Percentiles rank a stretch among this genome's conserved stretches.
These are phyloP conservation scores for Claviceps sp. DNA, from an alignment of 2,329 filamentous ascomycete species.

Conservation along the genomic window DNA sequence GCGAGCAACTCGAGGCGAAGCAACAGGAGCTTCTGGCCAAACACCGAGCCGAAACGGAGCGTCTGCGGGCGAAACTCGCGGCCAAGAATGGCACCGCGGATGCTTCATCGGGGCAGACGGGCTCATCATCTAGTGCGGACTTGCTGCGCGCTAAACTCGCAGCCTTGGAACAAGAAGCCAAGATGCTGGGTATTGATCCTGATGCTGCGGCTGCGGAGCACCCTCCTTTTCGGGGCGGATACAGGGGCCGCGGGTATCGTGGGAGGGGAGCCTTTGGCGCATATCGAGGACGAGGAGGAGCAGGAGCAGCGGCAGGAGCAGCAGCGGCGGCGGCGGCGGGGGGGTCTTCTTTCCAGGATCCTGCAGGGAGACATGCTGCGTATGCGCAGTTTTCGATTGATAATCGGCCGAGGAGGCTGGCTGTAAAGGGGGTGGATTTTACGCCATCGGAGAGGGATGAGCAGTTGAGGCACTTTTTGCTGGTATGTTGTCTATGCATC, in stretches of 20 bases:
- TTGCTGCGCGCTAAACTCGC: conserved; percentile 58
- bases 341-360: conserved; percentile 25
- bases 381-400: conserved; percentile 58
- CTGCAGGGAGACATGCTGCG: conserved; percentile 36
- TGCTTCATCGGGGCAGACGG: conserved; percentile 9
- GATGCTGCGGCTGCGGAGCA: conserved; percentile 31
- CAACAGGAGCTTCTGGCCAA: conserved; percentile 47
- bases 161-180: conserved; percentile 60
- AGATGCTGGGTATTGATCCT: conserved; percentile 54
- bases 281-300: too few relatives aligned
- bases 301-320: background rate
- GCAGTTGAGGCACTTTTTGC: conserved; percentile 54
- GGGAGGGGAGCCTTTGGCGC: conserved; percentile 16
- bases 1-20: conserved; percentile 51
- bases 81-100: conserved; percentile 16
- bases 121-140: conserved; percentile 41
- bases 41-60: conserved; percentile 54
- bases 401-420: conserved; percentile 58
- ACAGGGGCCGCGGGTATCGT: conserved; percentile 21
- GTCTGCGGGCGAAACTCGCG: conserved; percentile 42
- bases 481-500: conserved; percentile 35
- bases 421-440: conserved; percentile 50
- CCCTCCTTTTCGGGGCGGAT: conserved; percentile 22
- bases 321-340: conserved; percentile 20
- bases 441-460: conserved; percentile 52